phyloP scores from a whole-genome alignment of 2,329 filamentous ascomycete species.

The Cryphonectria naterciae region DNA sequence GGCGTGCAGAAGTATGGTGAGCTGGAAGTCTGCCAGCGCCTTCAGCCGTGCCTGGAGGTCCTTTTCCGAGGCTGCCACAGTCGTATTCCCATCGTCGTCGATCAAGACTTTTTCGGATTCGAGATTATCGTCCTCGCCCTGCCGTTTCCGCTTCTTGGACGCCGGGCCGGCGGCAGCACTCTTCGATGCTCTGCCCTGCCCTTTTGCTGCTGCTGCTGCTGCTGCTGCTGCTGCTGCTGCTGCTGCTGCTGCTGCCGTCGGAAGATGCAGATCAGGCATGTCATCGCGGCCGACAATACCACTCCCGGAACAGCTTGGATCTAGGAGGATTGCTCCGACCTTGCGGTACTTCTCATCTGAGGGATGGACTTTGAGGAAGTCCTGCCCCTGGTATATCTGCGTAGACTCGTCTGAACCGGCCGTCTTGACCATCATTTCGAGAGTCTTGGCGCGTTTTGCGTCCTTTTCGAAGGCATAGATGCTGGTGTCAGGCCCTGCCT shows the following conservation, averaged over 20 bases:
- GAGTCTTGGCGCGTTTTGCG: conserved; percentile 67
- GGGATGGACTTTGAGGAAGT: conserved; percentile 81
- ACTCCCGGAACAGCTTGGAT: conserved; percentile 94
- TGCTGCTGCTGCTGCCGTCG: conserved; percentile 40
- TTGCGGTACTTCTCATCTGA: conserved; percentile 60
- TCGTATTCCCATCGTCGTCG: conserved; percentile 62
- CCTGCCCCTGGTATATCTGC: conserved; percentile 71
- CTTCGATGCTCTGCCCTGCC: conserved; percentile 28
- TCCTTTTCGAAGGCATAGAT: conserved; percentile 86
- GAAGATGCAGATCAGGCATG: conserved; percentile 68
- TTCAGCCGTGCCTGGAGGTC: conserved; percentile 67
- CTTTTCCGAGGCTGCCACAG: conserved; percentile 54
- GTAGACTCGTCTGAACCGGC: conserved; percentile 73
- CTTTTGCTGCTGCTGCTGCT: conserved; percentile 32
- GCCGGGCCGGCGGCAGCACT: conserved; percentile 20
- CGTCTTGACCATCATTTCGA: conserved; percentile 81
- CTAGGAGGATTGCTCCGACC: conserved; percentile 84
- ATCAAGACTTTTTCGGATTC: conserved; percentile 45
- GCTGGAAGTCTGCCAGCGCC: conserved; percentile 80
- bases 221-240: conserved; percentile 38
- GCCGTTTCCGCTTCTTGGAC: conserved; percentile 52
- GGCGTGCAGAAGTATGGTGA: conserved; percentile 80
- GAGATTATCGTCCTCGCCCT: conserved; percentile 42
- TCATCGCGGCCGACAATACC: conserved; percentile 91
- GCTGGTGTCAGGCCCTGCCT: conserved; percentile 35